Percentiles rank a stretch among this genome's conserved stretches.
phyloP scores from a whole-genome alignment of 495 filamentous ascomycete genomes.

The Chaetomium fimeti region DNA sequence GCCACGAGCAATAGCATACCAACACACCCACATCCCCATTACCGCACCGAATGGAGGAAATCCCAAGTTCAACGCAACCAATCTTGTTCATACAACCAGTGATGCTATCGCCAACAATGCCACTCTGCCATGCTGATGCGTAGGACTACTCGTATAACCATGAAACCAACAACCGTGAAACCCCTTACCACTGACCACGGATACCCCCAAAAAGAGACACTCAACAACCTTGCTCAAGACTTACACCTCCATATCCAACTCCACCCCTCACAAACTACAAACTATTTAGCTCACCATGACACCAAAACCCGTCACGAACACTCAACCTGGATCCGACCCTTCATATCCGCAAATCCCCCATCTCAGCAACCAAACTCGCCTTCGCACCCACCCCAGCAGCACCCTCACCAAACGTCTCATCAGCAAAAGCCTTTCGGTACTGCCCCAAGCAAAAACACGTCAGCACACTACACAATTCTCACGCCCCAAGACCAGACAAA shows the following conservation, averaged over 20 bases:
- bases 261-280: background rate
- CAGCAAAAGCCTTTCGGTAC: conserved; percentile 9
- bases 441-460: background rate
- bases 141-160: background rate
- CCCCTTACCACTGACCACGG: background rate
- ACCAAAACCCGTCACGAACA: background rate
- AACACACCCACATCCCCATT: background rate
- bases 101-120: conserved; percentile 10
- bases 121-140: background rate
- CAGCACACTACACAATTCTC: background rate
- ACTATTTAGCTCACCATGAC: background rate
- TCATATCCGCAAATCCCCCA: conserved; percentile 16
- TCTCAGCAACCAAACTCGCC: conserved; percentile 2
- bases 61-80: background rate
- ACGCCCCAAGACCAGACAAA: background rate
- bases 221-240: background rate
- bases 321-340: background rate
- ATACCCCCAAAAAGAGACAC: background rate
- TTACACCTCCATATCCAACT: background rate
- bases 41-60: background rate
- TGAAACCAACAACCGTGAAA: background rate
- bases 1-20: too few relatives aligned
- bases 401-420: background rate
- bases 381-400: background rate
- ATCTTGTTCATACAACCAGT: background rate